Evolutionary conservation across 768 basidiomycete species (phyloP).

Genomic region (Trametes cubensis): DNA sequence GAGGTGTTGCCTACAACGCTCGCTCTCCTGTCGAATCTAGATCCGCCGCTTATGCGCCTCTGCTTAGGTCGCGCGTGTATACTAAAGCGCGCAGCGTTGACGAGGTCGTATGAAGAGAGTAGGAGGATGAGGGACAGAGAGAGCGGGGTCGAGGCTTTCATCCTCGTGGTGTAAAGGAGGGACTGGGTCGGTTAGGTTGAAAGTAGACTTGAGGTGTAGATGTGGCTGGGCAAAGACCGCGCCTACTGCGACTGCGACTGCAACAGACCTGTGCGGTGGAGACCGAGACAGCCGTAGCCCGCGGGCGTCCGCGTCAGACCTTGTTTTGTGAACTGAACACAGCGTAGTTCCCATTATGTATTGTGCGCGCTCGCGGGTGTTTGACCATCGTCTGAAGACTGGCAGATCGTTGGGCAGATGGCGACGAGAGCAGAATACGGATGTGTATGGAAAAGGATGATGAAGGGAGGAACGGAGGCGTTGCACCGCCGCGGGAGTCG

Average conservation of each 20-base stretch:
- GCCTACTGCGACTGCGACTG: not conserved
- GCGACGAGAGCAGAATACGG: not conserved
- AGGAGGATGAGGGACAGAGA: conserved; percentile 21
- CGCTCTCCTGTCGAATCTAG: conserved; percentile 30
- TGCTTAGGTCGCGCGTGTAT: conserved; percentile 18
- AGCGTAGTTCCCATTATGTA: not conserved
- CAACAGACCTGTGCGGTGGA: conserved; percentile 4
- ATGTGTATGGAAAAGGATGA: too few species aligned
- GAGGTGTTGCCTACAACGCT: conserved; percentile 33
- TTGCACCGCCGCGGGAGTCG: too few species aligned
- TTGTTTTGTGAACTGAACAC: not conserved
- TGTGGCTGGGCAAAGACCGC: conserved; percentile 6
- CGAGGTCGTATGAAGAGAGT: conserved; percentile 23
- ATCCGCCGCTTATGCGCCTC: not conserved
- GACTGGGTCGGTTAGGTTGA: not conserved
- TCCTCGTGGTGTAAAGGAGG: conserved; percentile 4
- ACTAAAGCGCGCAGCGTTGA: conserved; percentile 23
- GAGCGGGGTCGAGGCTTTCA: conserved; percentile 18
- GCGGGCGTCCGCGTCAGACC: conserved; percentile 3
- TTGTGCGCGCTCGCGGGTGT: not conserved
- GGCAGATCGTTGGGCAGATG: not conserved
- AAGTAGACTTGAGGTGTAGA: not conserved
- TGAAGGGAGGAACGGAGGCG: too few species aligned
- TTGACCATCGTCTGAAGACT: too few species aligned
- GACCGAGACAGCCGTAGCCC: conserved; percentile 4